Percentiles rank a stretch among this genome's conserved stretches.
phyloP scores from a whole-genome alignment of 83 land plant species.

The Picea abies region DNA sequence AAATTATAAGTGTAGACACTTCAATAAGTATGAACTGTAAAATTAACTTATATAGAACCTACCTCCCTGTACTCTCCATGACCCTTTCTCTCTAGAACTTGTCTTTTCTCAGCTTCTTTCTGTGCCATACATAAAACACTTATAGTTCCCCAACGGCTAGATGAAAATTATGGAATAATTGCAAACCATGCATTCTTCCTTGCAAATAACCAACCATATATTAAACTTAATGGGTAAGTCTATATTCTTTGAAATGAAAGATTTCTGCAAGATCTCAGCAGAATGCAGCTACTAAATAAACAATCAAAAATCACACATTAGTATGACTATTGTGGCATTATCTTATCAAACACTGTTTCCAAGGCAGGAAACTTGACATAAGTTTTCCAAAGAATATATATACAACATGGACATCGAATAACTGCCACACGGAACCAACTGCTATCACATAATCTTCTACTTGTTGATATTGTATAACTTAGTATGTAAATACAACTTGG shows the following conservation, averaged over 20 bases:
- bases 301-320: no score
- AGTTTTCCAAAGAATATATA: not conserved
- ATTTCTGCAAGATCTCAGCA: not conserved
- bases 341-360: not conserved
- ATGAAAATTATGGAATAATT: not conserved
- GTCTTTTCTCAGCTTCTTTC: slow-evolving; percentile 98
- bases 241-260: not conserved
- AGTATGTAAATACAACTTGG: no score
- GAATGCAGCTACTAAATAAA: not conserved
- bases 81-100: slow-evolving; percentile 73
- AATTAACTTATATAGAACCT: slow-evolving; percentile 10
- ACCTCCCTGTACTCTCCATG: slow-evolving; percentile 98
- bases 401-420: no score
- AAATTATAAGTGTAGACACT: not conserved
- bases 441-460: not conserved
- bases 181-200: not conserved
- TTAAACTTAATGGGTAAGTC: not conserved
- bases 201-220: not conserved
- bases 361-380: slow-evolving; percentile 1
- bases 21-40: not conserved
- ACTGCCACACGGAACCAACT: no score
- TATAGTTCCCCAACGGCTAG: not conserved
- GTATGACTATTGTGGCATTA: not conserved
- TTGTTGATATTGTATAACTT: not conserved
- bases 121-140: slow-evolving; percentile 43